Conservation (phyloP, 331 rosid genomes). For the Rhamnella rubrinervis region DNA sequence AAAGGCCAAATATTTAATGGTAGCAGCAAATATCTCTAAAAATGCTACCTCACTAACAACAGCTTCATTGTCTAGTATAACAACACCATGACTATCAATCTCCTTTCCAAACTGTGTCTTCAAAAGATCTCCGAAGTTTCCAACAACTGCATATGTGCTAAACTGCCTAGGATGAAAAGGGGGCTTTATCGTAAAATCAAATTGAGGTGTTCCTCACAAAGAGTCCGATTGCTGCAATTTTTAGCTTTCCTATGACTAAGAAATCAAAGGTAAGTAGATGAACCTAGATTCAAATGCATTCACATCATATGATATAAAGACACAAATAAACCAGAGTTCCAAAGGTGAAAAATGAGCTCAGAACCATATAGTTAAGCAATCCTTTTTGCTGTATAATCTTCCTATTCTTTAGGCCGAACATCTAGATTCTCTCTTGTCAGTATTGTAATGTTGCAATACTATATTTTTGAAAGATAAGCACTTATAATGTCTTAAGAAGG, state of each 20-base stretch:
- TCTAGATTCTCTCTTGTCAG: slow-evolving; percentile 92
- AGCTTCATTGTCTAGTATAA: slow-evolving; percentile 94
- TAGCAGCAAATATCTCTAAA: slow-evolving; percentile 4
- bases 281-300: slow-evolving; percentile 11
- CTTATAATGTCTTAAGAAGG: slow-evolving; percentile 6
- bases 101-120: slow-evolving; percentile 79
- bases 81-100: slow-evolving; percentile 88
- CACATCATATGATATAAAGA: background rate
- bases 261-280: slow-evolving; percentile 17
- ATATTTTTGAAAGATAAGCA: slow-evolving; percentile 40
- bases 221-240: slow-evolving; percentile 72
- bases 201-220: slow-evolving; percentile 87
- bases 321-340: slow-evolving; percentile 13
- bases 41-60: slow-evolving; percentile 79
- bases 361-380: slow-evolving; percentile 81
- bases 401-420: slow-evolving; percentile 85
- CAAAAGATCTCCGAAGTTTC: slow-evolving; percentile 96
- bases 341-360: slow-evolving; percentile 6
- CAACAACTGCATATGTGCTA: slow-evolving; percentile 88
- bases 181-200: slow-evolving; percentile 72
- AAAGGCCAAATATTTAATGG: background rate
- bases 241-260: slow-evolving; percentile 55
- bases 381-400: slow-evolving; percentile 81
- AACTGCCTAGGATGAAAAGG: slow-evolving; percentile 93
- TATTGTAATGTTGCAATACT: slow-evolving; percentile 95